Conservation (phyloP, 306 rosid species). For the Delonix regia region DNA sequence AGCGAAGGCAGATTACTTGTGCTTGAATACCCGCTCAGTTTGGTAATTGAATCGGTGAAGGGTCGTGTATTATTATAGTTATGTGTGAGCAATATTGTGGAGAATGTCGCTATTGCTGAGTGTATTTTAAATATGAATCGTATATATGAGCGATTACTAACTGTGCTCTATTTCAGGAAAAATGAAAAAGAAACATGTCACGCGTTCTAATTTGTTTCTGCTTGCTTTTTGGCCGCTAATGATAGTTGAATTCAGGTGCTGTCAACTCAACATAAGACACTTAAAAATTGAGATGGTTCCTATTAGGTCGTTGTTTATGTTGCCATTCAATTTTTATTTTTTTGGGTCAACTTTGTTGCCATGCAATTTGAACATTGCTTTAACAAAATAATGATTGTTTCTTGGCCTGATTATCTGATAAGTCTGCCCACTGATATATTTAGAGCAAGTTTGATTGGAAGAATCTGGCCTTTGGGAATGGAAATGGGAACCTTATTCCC, state of each 20-base stretch:
- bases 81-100: conserved; percentile 29
- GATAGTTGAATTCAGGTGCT: background rate
- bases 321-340: background rate
- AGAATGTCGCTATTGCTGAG: conserved; percentile 15
- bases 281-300: background rate
- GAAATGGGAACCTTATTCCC: too few species aligned
- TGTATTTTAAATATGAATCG: conserved; percentile 34
- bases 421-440: too few species aligned
- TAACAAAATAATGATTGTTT: background rate
- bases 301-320: background rate
- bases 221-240: background rate
- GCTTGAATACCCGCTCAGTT: conserved; percentile 46
- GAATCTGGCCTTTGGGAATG: too few species aligned
- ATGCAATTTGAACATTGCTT: background rate
- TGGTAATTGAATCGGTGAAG: conserved; percentile 13
- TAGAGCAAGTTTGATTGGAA: too few species aligned
- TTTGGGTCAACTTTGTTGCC: too few species aligned
- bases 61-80: conserved; percentile 39
- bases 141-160: conserved; percentile 20
- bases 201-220: conserved; percentile 12
- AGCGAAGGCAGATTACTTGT: conserved; percentile 80
- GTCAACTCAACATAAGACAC: background rate
- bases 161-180: conserved; percentile 28
- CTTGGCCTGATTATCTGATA: too few species aligned
- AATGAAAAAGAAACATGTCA: conserved; percentile 3